phyloP scores from a whole-genome alignment of 164 flowering plant species.

The Annona squamosa region DNA sequence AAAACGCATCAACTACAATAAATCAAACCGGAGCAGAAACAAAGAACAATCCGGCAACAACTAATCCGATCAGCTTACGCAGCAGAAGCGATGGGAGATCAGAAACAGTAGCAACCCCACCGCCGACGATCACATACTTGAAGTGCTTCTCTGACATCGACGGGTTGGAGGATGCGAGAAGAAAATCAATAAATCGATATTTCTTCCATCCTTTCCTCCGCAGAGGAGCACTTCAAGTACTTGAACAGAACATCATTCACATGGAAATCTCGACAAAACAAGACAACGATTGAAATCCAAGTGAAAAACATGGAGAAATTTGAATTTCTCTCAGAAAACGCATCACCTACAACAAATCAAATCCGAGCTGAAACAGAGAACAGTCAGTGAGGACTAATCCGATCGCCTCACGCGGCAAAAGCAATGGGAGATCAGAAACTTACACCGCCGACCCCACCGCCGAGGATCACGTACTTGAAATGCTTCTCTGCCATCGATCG shows the following conservation, averaged over 20 bases:
- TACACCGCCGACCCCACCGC: conserved; percentile 94
- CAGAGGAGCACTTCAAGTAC: neutral
- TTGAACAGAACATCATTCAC: too few relatives aligned
- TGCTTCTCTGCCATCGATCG: conserved; percentile 63
- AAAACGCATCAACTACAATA: too few relatives aligned
- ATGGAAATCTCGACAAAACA: neutral
- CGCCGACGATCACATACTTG: conserved; percentile 90
- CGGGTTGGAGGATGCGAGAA: neutral
- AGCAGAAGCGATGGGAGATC: neutral
- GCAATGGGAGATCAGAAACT: conserved; percentile 14
- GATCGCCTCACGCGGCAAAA: neutral
- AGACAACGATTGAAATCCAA: neutral
- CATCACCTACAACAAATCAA: neutral
- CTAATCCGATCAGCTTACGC: neutral
- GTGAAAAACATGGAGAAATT: neutral
- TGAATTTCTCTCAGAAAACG: neutral
- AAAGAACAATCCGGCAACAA: neutral
- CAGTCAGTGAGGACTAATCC: neutral
- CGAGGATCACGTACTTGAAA: conserved; percentile 86
- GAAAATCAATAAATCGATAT: neutral
- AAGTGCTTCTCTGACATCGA: conserved; percentile 68
- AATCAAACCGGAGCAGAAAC: neutral
- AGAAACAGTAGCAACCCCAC: conserved; percentile 73
- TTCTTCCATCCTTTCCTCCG: too few relatives aligned
- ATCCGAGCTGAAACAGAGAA: neutral